Percentiles rank a stretch among this genome's conserved stretches.
Evolutionary conservation across 805 yeast species (phyloP).

Genomic region (Candida stauntonica): DNA sequence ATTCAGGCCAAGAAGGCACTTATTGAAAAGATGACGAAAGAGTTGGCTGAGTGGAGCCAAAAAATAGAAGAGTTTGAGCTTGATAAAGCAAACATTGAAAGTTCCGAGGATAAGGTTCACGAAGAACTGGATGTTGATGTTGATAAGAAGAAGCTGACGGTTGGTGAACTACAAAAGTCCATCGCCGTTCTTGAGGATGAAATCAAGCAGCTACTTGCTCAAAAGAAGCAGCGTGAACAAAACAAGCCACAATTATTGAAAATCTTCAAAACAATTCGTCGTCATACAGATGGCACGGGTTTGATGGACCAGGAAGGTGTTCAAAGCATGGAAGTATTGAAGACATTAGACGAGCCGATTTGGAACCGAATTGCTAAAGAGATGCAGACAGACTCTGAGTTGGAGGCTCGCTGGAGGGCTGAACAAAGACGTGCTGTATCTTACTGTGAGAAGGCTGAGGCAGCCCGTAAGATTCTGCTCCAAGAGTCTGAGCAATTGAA

Average conservation of each 20-base stretch:
- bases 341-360: conserved; percentile 15
- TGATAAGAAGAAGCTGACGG: conserved; percentile 6
- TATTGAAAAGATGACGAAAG: conserved; percentile 31
- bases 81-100: conserved; percentile 14
- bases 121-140: conserved; percentile 19
- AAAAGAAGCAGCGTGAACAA: conserved; percentile 23
- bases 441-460: conserved; percentile 24
- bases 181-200: conserved; percentile 20
- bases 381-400: conserved; percentile 29
- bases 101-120: conserved; percentile 16
- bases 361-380: conserved; percentile 25
- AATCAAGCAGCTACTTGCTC: conserved; percentile 9
- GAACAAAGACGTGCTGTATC: conserved; percentile 34
- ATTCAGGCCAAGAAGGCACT: conserved; percentile 27
- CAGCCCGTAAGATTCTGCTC: conserved; percentile 14
- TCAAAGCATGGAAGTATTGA: conserved; percentile 16
- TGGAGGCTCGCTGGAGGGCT: conserved; percentile 38
- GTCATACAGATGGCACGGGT: conserved; percentile 23
- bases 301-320: conserved; percentile 22
- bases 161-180: conserved; percentile 10
- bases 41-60: conserved; percentile 33
- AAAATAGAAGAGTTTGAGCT: conserved; percentile 25
- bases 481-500: conserved; percentile 16
- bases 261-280: conserved; percentile 14
- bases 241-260: conserved; percentile 13